Conservation (phyloP, 257 asterid species). For the Asclepias syriaca region DNA sequence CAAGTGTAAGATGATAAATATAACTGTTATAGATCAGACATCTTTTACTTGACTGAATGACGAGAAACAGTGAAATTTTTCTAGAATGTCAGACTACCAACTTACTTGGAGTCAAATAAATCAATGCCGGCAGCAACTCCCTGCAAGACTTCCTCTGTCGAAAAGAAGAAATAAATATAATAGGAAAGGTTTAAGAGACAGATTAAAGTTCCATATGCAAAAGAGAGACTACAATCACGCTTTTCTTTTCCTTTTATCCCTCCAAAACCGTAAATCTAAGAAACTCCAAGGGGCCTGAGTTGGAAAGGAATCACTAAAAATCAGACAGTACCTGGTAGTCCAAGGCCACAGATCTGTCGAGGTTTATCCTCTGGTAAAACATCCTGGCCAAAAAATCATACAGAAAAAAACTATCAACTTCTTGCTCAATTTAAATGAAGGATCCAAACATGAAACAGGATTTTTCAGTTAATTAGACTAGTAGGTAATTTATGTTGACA, state of each 20-base stretch:
- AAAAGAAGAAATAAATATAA: slow-evolving; percentile 7
- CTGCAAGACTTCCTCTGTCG: slow-evolving; percentile 90
- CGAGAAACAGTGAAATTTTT: not conserved
- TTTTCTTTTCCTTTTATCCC: not conserved
- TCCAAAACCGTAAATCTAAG: not conserved
- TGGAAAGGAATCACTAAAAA: not conserved
- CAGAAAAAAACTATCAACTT: not conserved
- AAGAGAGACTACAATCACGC: not conserved
- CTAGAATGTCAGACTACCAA: slow-evolving; percentile 10
- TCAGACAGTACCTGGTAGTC: slow-evolving; percentile 72
- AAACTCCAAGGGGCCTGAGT: not conserved
- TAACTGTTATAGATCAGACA: slow-evolving; percentile 39
- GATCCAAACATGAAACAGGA: not conserved
- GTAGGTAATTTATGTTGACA: not conserved
- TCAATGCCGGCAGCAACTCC: slow-evolving; percentile 94
- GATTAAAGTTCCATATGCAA: not conserved
- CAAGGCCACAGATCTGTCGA: slow-evolving; percentile 84
- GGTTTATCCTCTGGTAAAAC: slow-evolving; percentile 79
- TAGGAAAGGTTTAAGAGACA: not conserved
- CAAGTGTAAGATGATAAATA: slow-evolving; percentile 75
- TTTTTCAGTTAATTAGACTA: not conserved
- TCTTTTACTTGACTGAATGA: not conserved
- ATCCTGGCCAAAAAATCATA: slow-evolving; percentile 45
- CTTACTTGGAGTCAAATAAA: slow-evolving; percentile 87
- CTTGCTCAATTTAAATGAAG: not conserved